Base-by-base conservation (phyloP, 768 basidiomycete genomes). In the Rhodotorula diobovata region DNA sequence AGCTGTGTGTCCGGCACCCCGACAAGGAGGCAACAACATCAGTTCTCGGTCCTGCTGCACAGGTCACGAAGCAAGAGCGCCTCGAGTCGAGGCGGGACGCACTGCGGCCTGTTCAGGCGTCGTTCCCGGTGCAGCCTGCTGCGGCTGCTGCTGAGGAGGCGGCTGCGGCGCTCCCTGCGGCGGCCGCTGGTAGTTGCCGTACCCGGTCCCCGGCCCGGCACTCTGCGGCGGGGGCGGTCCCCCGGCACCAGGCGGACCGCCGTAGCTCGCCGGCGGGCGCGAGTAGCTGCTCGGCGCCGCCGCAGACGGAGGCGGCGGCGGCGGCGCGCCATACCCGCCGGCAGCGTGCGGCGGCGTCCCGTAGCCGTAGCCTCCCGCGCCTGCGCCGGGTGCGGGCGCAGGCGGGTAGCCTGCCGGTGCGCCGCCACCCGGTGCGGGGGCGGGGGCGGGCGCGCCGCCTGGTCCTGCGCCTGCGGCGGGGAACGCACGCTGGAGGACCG, bases 401-500 rank as follows among this genome's bases (percentile, higher is more conserved):
- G 61, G 55, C 7, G 46, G 35, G 50, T 54, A 57, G 20, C 72
- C 58, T 0, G 72, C n/a, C n/a, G n/a, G n/a, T n/a, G n/a, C n/a
- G n/a, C n/a, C n/a, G n/a, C n/a, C n/a, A n/a, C n/a, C n/a, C n/a
- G n/a, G n/a, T n/a, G n/a, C 43, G 12, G 71, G 70, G 21, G 78
- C 63, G 3, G 63, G 55, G 7, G 76, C 62, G 20, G 70, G 55
- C 10, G 35, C 48, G 28, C 61, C 35, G 2, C 70, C 50, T 48
- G n/a, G n/a, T n/a, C n/a, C n/a, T n/a, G 53, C 12, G 28, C 16
- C 63, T 11, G 68, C 61, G 41, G 68, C 66, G 11, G 77, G 81
- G 77, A 84, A 81, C 64, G 88, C 79, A 82, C 75, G 78, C 68
- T 82, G 90, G 6, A 99, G 83, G 59, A 96, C 87, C 10, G 87